phyloP scores from a whole-genome alignment of 2,329 filamentous ascomycete genomes.

The Ophiostoma ulmi region DNA sequence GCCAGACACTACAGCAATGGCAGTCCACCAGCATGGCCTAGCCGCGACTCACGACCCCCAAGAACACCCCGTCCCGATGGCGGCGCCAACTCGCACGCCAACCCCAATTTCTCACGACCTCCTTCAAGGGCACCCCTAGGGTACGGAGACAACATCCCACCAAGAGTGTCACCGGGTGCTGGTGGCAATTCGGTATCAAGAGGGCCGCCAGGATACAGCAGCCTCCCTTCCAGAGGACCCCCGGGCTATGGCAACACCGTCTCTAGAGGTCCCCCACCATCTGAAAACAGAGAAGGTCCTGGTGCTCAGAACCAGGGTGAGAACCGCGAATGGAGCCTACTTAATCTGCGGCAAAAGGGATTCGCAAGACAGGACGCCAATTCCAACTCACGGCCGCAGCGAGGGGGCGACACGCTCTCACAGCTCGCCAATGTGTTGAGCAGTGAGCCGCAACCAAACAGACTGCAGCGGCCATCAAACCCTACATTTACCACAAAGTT shows the following conservation, averaged over 20 bases:
- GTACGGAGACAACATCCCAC: background rate
- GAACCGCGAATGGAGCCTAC: slow-evolving; percentile 17
- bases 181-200: background rate
- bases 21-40: background rate
- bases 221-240: background rate
- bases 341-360: background rate
- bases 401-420: background rate
- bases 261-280: background rate
- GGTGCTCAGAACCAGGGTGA: background rate
- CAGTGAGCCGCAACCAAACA: background rate
- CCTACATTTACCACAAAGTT: background rate
- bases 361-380: background rate
- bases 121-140: background rate
- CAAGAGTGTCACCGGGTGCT: background rate
- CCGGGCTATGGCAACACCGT: background rate
- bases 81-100: background rate
- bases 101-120: background rate
- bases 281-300: background rate
- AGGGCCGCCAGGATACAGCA: background rate
- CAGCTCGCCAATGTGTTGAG: background rate
- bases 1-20: slow-evolving; percentile 18
- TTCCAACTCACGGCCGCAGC: background rate
- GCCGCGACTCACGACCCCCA: background rate
- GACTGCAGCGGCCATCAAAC: background rate
- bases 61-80: background rate